These are phyloP conservation scores for Eucalyptus marginata DNA, from an alignment of 345 rosid genomes.

Conservation along the genomic window DNA sequence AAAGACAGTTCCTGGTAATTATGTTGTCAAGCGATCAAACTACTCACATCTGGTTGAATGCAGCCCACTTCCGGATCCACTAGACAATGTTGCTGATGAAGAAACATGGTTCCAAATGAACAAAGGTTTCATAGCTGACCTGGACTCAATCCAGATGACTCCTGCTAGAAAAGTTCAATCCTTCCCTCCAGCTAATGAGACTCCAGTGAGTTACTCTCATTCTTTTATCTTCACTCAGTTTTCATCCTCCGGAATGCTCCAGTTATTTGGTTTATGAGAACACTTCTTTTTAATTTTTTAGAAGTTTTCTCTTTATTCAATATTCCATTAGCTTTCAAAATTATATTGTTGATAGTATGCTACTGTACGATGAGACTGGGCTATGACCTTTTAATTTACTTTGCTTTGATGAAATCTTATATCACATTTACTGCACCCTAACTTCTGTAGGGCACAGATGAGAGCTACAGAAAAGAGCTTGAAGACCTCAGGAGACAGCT, in stretches of 20 bases:
- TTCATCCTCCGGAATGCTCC: background rate
- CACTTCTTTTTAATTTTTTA: background rate
- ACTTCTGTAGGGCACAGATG: background rate
- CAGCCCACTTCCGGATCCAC: conserved; percentile 77
- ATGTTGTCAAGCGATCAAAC: conserved; percentile 70
- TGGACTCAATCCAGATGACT: conserved; percentile 66
- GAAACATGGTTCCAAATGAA: conserved; percentile 92
- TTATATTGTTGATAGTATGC: background rate
- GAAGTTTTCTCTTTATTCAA: background rate
- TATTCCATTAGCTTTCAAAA: background rate
- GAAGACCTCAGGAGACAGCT: conserved; percentile 49
- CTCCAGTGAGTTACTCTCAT: conserved; percentile 44
- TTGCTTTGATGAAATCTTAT: background rate
- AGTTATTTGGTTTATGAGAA: background rate
- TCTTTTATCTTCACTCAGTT: background rate
- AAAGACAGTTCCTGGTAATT: conserved; percentile 49
- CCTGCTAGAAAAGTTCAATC: conserved; percentile 64
- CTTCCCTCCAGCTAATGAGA: conserved; percentile 27
- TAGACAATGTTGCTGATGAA: conserved; percentile 82
- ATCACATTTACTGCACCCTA: background rate
- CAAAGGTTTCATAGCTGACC: conserved; percentile 74
- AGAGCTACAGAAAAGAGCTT: conserved; percentile 24
- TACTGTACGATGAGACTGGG: background rate
- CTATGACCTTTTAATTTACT: background rate
- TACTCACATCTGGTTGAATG: conserved; percentile 43